phyloP scores from a whole-genome alignment of 1,284 basidiomycete species.

The Pascua sp. region DNA sequence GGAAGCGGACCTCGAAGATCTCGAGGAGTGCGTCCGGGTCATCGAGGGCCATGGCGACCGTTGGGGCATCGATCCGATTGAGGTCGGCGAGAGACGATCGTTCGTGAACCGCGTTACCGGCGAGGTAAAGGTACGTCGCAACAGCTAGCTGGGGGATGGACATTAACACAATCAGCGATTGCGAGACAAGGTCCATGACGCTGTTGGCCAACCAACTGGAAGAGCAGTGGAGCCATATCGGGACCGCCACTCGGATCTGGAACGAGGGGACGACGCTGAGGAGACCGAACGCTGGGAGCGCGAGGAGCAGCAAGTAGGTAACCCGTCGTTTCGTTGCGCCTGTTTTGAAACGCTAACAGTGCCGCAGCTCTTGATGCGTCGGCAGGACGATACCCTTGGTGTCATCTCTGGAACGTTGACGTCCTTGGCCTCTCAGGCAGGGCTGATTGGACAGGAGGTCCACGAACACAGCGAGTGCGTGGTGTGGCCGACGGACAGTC shows the following conservation, averaged over 20 bases:
- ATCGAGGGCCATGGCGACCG: conserved; percentile 75
- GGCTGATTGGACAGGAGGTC: conserved; percentile 84
- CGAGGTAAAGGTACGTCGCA: conserved; percentile 68
- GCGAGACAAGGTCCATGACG: neutral
- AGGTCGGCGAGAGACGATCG: conserved; percentile 66
- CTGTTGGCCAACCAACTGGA: neutral
- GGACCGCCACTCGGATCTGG: conserved; percentile 1
- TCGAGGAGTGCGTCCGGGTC: conserved; percentile 84
- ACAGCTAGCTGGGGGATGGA: too few species aligned
- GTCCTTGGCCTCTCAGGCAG: conserved; percentile 79
- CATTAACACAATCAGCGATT: conserved; percentile 5
- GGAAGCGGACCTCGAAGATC: conserved; percentile 77
- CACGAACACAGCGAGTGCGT: conserved; percentile 79
- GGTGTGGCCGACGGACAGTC: too few species aligned
- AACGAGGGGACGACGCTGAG: conserved; percentile 62
- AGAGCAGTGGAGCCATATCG: neutral
- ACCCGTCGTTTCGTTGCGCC: too few species aligned
- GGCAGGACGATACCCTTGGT: conserved; percentile 81
- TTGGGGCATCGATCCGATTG: conserved; percentile 71
- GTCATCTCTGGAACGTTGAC: conserved; percentile 76
- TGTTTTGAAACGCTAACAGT: neutral
- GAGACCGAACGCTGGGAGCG: conserved; percentile 61
- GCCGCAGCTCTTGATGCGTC: conserved; percentile 68
- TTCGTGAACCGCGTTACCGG: conserved; percentile 69
- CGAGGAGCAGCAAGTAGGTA: conserved; percentile 70